These are phyloP conservation scores for Fusarium compactum DNA, from an alignment of 2,329 filamentous ascomycete species.

Conservation along the genomic window DNA sequence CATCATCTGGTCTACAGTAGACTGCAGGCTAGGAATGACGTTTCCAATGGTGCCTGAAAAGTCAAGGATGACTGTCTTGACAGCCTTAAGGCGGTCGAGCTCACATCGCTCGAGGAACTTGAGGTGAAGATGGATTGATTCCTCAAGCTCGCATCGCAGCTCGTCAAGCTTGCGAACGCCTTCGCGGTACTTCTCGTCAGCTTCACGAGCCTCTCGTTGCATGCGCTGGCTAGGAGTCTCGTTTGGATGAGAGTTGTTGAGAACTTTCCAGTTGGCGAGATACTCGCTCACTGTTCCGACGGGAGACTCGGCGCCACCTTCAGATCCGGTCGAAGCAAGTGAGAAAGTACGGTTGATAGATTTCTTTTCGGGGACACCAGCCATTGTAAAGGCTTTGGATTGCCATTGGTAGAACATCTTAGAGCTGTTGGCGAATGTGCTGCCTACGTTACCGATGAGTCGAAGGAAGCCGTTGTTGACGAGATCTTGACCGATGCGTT, in stretches of 20 bases:
- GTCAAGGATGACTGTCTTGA: constrained; percentile 97
- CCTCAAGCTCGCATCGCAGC: constrained; percentile 93
- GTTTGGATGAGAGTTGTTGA: constrained; percentile 86
- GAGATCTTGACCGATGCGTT: constrained; percentile 94
- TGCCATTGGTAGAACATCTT: constrained; percentile 99
- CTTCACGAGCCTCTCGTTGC: constrained; percentile 87
- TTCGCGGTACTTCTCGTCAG: constrained; percentile 93
- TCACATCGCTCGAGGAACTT: constrained; percentile 98
- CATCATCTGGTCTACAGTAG: constrained; percentile 98
- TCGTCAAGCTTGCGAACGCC: constrained; percentile 88
- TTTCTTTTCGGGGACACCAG: constrained; percentile 92
- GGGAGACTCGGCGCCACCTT: constrained; percentile 73
- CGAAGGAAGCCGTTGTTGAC: constrained; percentile 87
- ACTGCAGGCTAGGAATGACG: constrained; percentile 95
- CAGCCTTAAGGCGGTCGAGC: constrained; percentile 93
- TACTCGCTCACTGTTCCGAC: constrained; percentile 90
- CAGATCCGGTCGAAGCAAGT: constrained; percentile 69
- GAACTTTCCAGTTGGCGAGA: constrained; percentile 89
- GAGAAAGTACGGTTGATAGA: constrained; percentile 80
- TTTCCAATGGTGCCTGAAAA: constrained; percentile 98
- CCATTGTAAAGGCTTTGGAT: constrained; percentile 87
- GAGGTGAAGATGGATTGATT: constrained; percentile 91
- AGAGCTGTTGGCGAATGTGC: constrained; percentile 95
- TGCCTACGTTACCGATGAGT: constrained; percentile 93
- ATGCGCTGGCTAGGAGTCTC: constrained; percentile 90